A percentile compares a stretch with the other conserved stretches of the same genome.
Evolutionary conservation across 345 rosid species (phyloP).

Genomic region (Corchorus capsularis): DNA sequence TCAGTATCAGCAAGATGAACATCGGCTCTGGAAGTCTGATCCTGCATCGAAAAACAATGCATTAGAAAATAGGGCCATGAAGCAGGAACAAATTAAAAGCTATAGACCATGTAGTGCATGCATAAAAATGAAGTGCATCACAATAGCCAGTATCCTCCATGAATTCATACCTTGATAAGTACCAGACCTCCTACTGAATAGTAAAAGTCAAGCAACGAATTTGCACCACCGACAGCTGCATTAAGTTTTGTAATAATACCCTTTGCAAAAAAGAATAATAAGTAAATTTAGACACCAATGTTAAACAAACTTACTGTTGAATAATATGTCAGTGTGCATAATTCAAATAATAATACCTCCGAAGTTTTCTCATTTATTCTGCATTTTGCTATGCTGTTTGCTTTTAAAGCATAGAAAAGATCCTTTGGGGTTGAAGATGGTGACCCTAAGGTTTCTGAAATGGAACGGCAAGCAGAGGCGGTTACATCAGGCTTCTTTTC

Average conservation of each 20-base stretch:
- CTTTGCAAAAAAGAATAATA: constrained; percentile 41
- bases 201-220: constrained; percentile 74
- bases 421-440: constrained; percentile 66
- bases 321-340: not conserved
- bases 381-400: constrained; percentile 66
- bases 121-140: not conserved
- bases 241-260: constrained; percentile 63
- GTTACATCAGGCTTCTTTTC: constrained; percentile 54
- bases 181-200: constrained; percentile 69
- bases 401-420: constrained; percentile 66
- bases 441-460: constrained; percentile 50
- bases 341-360: constrained; percentile 51
- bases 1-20: constrained; percentile 68
- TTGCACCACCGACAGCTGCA: constrained; percentile 59
- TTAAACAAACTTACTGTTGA: not conserved
- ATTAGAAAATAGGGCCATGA: constrained; percentile 13
- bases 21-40: constrained; percentile 61
- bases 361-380: constrained; percentile 41
- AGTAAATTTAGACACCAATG: not conserved
- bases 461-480: constrained; percentile 49
- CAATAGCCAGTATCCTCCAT: not conserved
- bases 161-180: constrained; percentile 68
- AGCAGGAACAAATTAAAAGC: constrained; percentile 9
- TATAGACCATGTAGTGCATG: not conserved
- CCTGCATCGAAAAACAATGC: constrained; percentile 40